These are phyloP conservation scores for Talaromyces sp. DNA, from an alignment of 2,329 filamentous ascomycete genomes.

Conservation along the genomic window DNA sequence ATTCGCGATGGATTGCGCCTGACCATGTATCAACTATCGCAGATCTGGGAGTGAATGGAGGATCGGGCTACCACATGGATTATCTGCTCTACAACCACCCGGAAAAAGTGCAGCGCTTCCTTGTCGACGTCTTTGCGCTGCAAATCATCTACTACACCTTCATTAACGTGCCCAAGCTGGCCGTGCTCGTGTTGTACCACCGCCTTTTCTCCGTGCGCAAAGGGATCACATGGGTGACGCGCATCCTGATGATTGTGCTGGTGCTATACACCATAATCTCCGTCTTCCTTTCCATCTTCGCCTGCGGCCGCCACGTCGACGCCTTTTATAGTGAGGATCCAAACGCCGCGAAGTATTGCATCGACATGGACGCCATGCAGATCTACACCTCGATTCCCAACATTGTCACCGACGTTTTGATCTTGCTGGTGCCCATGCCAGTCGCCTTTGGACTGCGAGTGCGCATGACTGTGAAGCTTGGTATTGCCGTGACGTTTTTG, in stretches of 20 bases:
- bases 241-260: background rate
- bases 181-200: background rate
- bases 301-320: background rate
- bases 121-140: background rate
- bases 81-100: background rate
- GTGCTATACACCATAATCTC: background rate
- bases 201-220: background rate
- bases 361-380: background rate
- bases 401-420: background rate
- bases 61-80: background rate
- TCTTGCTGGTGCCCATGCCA: background rate
- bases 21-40: background rate
- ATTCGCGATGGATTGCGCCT: background rate
- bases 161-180: background rate
- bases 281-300: background rate
- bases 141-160: background rate
- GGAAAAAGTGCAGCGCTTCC: background rate
- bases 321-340: background rate
- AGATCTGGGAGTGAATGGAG: background rate
- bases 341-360: background rate
- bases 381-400: background rate
- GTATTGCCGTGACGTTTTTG: background rate
- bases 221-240: background rate
- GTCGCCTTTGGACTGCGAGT: background rate
- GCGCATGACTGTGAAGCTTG: background rate